A percentile compares a stretch with the other conserved stretches of the same genome.
Evolutionary conservation across 2,329 filamentous ascomycete genomes (phyloP).

Genomic region (Fusarium tricinctum): DNA sequence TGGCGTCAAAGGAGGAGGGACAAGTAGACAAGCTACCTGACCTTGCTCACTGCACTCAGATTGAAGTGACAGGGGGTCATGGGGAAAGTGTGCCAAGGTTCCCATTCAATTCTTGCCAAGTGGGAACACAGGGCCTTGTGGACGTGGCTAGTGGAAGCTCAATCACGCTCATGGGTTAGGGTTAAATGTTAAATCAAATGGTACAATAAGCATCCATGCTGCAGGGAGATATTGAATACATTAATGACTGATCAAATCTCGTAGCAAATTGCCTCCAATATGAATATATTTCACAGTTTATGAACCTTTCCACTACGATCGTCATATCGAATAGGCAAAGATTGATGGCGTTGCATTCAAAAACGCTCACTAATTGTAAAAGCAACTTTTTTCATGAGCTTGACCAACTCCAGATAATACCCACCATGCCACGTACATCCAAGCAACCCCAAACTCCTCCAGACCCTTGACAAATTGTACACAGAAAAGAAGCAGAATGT

Average conservation of each 20-base stretch:
- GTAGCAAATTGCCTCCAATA: constrained; percentile 7
- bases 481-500: background rate
- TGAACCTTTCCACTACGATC: background rate
- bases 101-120: constrained; percentile 12
- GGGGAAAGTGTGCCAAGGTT: constrained; percentile 25
- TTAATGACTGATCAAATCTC: background rate
- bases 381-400: constrained; percentile 3
- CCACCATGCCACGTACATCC: constrained; percentile 34
- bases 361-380: background rate
- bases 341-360: background rate
- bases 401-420: constrained; percentile 1
- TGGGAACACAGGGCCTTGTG: constrained; percentile 27
- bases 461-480: background rate
- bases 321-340: background rate
- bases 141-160: constrained; percentile 31
- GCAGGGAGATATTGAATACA: background rate
- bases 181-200: constrained; percentile 31
- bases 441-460: constrained; percentile 6
- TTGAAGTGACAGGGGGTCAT: constrained; percentile 39
- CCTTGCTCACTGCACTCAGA: constrained; percentile 4
- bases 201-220: background rate
- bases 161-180: constrained; percentile 40
- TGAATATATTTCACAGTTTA: background rate
- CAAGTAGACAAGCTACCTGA: constrained; percentile 20
- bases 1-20: constrained; percentile 44